Evolutionary conservation across 2,329 filamentous ascomycete species (phyloP).

Genomic region (Neofusicoccum umdonicola): DNA sequence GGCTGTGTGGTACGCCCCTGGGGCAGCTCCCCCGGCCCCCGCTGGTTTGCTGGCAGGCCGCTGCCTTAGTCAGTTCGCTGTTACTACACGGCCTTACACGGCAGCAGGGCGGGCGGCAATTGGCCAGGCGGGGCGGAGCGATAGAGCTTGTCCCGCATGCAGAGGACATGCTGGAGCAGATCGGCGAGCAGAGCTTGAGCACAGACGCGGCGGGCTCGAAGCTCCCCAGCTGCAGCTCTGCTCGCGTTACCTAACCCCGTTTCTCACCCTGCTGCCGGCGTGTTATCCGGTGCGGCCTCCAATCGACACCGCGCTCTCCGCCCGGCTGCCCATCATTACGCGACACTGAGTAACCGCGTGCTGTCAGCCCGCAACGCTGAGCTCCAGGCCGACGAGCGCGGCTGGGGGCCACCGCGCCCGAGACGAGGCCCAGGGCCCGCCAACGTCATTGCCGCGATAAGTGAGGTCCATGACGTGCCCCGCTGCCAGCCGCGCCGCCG

Average conservation of each 20-base stretch:
- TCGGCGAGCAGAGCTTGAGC: neutral
- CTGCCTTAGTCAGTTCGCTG: neutral
- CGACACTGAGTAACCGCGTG: neutral
- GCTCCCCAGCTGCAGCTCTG: neutral
- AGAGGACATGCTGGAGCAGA: neutral
- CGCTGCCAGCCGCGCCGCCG: neutral
- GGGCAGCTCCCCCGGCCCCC: neutral
- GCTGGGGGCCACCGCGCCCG: neutral
- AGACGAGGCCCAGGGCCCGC: neutral
- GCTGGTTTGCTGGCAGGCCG: no score
- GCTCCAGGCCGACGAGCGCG: neutral
- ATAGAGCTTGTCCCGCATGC: neutral
- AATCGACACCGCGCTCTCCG: neutral
- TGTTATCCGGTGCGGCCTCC: neutral
- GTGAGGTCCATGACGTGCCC: conserved; percentile 1
- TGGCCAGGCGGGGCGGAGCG: neutral
- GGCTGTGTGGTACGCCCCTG: neutral
- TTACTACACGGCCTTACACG: conserved; percentile 7
- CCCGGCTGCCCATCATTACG: neutral
- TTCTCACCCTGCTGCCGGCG: neutral
- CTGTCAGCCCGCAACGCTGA: neutral
- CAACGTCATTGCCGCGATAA: conserved; percentile 1
- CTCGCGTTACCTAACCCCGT: neutral
- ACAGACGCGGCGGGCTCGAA: neutral
- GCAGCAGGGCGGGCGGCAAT: neutral